Base-by-base conservation (phyloP, 2,329 filamentous ascomycete species). In the Geoglossum cookeanum region DNA sequence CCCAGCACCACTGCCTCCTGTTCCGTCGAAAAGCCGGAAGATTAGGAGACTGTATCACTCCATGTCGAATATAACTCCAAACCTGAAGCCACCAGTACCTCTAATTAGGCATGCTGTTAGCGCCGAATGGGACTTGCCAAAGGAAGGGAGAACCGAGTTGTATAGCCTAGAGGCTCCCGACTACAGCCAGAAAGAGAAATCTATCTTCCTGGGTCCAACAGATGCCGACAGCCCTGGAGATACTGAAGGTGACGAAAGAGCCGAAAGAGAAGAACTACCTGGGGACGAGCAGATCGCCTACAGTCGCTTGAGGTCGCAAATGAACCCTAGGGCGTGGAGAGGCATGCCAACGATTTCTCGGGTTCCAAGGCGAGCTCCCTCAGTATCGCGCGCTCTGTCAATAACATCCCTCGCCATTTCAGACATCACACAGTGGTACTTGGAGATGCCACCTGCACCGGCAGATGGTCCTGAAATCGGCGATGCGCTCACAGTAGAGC, bases 1-100 rank as follows among this genome's bases (percentile, higher is more conserved):
- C 47, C 60, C 60, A 27, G 57, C 62, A 32, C 62, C 62, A 48
- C 59, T 59, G n/a, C 59, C 60, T 47, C 59, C 61, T 17, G 35
- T 57, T 57, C 29, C 49, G 44, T 32, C 55, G 6, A 57, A 57
- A 29, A 22, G 35, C 5, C 55, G 54, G n/a, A 53, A 53, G 49
- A 37, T 35, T 9, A 53, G 49, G 49, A 53, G 49, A 37, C 9
- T 53, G 30, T 53, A 53, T 33, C 30, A 53, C 22, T 53, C 49
- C 49, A 53, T 53, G 49, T 53, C 49, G 9, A 32, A 37, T 9
- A 37, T 53, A 4, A 37, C 49, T 22, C 33, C 49, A 17, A n/a
- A 37, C n/a, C 11, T 53, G 29, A 53, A 53, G 17, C 49, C 49
- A 7, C 30, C 49, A 9, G 15, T 15, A 8, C 39, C 54, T 29